Conservation (phyloP, 768 basidiomycete species). For the Pholiota conissans region DNA sequence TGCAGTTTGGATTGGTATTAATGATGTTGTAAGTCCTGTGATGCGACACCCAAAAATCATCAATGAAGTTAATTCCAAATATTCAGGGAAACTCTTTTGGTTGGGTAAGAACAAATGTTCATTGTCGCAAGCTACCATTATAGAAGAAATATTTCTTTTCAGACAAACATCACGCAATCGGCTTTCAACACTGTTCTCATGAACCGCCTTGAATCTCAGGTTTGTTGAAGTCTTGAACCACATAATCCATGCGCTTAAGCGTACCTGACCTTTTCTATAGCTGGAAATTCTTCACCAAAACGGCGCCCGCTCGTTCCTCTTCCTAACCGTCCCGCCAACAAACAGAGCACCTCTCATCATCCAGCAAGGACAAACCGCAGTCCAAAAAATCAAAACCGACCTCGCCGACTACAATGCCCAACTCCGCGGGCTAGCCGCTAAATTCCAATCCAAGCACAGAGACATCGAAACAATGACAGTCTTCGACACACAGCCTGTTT, state of each 20-base stretch:
- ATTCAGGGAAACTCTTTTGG: slow-evolving; percentile 46
- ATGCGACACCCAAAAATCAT: neutral
- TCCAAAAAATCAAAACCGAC: slow-evolving; percentile 32
- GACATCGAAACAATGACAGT: slow-evolving; percentile 46
- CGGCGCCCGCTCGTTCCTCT: slow-evolving; percentile 61
- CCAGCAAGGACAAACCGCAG: slow-evolving; percentile 37
- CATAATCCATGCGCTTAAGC: neutral
- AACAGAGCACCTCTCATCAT: slow-evolving; percentile 50
- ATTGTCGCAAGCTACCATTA: neutral
- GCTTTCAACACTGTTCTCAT: slow-evolving; percentile 35
- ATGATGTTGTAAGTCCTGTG: slow-evolving; percentile 49
- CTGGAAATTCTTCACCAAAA: slow-evolving; percentile 45
- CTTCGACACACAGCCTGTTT: slow-evolving; percentile 58
- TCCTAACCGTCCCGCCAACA: slow-evolving; percentile 63
- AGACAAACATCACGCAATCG: slow-evolving; percentile 38
- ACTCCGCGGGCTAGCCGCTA: slow-evolving; percentile 33
- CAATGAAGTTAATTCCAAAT: slow-evolving; percentile 14
- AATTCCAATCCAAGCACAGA: slow-evolving; percentile 40
- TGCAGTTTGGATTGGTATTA: slow-evolving; percentile 67
- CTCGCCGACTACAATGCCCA: slow-evolving; percentile 53
- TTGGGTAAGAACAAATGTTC: slow-evolving; percentile 35
- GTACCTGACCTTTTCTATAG: slow-evolving; percentile 24
- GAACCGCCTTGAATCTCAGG: slow-evolving; percentile 33
- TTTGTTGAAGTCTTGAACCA: slow-evolving; percentile 12
- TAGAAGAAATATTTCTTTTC: neutral